A percentile compares a stretch with the other conserved stretches of the same genome.
Conservation (phyloP, 306 rosid genomes). For the Inga laurina region DNA sequence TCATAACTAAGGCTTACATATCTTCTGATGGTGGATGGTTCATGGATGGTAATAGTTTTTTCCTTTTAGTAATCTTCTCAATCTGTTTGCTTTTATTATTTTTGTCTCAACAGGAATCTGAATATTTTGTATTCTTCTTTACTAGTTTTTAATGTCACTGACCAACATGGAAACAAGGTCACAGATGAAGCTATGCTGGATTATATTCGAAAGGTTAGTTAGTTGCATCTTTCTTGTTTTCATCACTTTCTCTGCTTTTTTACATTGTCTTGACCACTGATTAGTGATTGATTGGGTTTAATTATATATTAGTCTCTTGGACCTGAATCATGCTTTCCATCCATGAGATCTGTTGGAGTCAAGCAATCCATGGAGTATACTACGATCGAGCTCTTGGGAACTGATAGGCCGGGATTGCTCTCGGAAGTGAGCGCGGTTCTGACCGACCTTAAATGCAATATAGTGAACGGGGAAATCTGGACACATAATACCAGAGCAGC, state of each 20-base stretch:
- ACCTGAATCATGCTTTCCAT: conserved; percentile 70
- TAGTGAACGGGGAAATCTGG: conserved; percentile 88
- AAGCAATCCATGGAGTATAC: conserved; percentile 70
- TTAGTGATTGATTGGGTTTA: not conserved
- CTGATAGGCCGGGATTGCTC: conserved; percentile 87
- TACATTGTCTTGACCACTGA: not conserved
- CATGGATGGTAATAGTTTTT: conserved; percentile 82
- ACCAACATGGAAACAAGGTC: conserved; percentile 87
- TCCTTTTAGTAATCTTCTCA: not conserved
- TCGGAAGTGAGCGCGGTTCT: conserved; percentile 90
- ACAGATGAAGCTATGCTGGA: conserved; percentile 79
- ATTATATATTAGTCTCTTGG: conserved; percentile 74
- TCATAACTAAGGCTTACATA: conserved; percentile 83
- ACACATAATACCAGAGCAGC: conserved; percentile 90
- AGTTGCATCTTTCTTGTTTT: conserved; percentile 30
- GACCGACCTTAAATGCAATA: conserved; percentile 78
- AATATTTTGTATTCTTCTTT: not conserved
- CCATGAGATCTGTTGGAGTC: conserved; percentile 80
- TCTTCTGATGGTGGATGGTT: conserved; percentile 98
- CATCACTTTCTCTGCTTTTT: conserved; percentile 9
- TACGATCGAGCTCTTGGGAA: conserved; percentile 80
- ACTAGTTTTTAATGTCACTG: conserved; percentile 92
- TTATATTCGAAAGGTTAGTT: conserved; percentile 70
- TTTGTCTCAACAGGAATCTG: not conserved
- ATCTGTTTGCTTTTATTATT: not conserved